Base-by-base conservation (phyloP, 2,329 filamentous ascomycete genomes). In the Nemania abortiva region DNA sequence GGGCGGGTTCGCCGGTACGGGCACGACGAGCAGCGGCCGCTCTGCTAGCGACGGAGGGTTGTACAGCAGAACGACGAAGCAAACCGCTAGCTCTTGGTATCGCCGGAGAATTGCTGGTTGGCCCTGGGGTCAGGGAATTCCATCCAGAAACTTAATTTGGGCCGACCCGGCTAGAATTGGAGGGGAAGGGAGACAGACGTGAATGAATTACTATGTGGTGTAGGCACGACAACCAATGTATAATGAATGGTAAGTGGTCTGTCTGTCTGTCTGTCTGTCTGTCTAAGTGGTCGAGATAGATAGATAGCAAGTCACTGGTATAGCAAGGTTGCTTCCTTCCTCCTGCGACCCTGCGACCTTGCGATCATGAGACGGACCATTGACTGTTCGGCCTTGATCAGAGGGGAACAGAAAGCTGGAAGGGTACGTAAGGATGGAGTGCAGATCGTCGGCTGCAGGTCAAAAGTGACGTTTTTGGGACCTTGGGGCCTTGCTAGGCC, bases 391-490 rank as follows among this genome's bases (percentile, higher is more conserved):
- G 47, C 61, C 55, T 64, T 60, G 61, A 49, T 70, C 71, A 70
- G 60, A 73, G 68, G 55, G 62, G 64, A 31, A 57, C 56, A 60
- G 59, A 66, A 45, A 64, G 59, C 65, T 66, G 11, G 60, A 63
- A 52, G 60, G 53, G 45, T 53, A 66, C 45, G 67, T 62, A 57
- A 68, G 60, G 59, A 69, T 68, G 68, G 72, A 60, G 68, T 57
- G 70, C 65, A 72, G 72, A 71, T 68, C 65, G 73, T 71, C 29
- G 63, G 69, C 70, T 74, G 71, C 71, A 73, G 70, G 68, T 70
- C 62, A 67, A 72, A 67, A 70, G 74, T 76, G 75, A 77, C 75
- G 75, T 77, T 76, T 65, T 74, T 58, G 34, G 37, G 58, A 22
- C n/a, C n/a, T n/a, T n/a, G n/a, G n/a, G n/a, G n/a, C 39, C 62